Conservation (phyloP, 257 asterid species). For the Buddleja alternifolia region DNA sequence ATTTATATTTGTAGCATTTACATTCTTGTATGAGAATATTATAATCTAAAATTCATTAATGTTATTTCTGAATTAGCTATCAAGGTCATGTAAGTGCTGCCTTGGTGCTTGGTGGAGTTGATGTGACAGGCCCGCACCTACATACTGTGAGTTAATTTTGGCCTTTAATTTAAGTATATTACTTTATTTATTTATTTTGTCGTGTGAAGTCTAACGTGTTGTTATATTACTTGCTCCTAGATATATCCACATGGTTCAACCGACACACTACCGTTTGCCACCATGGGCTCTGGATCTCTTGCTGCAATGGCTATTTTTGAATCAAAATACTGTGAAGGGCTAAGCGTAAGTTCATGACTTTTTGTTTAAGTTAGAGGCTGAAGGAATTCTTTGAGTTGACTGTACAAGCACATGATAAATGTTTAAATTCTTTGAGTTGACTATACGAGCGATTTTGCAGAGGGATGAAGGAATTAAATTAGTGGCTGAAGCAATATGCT, state of each 20-base stretch:
- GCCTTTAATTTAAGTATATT: slow-evolving; percentile 22
- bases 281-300: slow-evolving; percentile 91
- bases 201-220: not conserved
- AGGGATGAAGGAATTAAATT: slow-evolving; percentile 67
- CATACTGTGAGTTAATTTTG: slow-evolving; percentile 58
- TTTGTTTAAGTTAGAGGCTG: slow-evolving; percentile 40
- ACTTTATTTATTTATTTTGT: not conserved
- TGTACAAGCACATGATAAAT: not conserved
- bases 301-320: slow-evolving; percentile 85
- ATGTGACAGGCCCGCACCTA: slow-evolving; percentile 70
- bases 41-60: slow-evolving; percentile 12
- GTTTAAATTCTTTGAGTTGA: slow-evolving; percentile 3
- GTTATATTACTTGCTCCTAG: slow-evolving; percentile 37
- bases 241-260: slow-evolving; percentile 85
- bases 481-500: slow-evolving; percentile 74
- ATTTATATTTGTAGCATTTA: slow-evolving; percentile 9
- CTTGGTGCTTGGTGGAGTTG: slow-evolving; percentile 82
- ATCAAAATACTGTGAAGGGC: slow-evolving; percentile 67
- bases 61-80: slow-evolving; percentile 39
- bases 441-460: slow-evolving; percentile 34
- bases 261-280: slow-evolving; percentile 77
- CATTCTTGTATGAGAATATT: not conserved
- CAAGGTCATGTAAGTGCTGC: slow-evolving; percentile 80
- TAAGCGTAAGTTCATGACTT: slow-evolving; percentile 47
- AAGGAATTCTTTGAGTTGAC: slow-evolving; percentile 35